Conservation (phyloP, 140 eudicot genomes). For the Anethum foeniculum region DNA sequence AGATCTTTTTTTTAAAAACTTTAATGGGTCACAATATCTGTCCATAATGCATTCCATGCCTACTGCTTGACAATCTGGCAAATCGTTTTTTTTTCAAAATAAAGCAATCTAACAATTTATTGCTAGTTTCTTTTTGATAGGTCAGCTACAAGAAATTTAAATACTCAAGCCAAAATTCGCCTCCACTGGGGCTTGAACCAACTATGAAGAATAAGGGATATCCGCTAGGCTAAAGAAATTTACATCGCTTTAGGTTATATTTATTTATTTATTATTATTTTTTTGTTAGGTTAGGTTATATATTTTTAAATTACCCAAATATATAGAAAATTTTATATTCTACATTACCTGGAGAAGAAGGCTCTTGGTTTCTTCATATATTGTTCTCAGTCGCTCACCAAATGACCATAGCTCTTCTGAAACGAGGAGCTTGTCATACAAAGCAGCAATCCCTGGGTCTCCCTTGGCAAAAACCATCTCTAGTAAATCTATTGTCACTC, state of each 20-base stretch:
- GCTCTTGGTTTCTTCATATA: slow-evolving; percentile 45
- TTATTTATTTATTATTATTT: too few species aligned
- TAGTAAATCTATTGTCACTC: slow-evolving; percentile 72
- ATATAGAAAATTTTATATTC: neutral
- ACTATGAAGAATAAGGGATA: neutral
- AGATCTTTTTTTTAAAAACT: neutral
- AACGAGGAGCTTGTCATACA: slow-evolving; percentile 72
- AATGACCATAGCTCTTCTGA: slow-evolving; percentile 41
- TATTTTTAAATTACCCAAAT: neutral
- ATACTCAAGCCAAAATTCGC: neutral
- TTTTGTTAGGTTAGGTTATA: neutral
- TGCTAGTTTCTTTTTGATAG: neutral
- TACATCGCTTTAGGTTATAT: neutral
- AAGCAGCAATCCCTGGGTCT: slow-evolving; percentile 65
- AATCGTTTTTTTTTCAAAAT: neutral
- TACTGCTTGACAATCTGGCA: neutral
- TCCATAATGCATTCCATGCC: neutral
- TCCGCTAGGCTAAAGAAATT: neutral
- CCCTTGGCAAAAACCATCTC: slow-evolving; percentile 91
- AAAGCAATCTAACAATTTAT: neutral
- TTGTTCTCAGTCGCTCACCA: slow-evolving; percentile 49
- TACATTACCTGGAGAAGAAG: slow-evolving; percentile 51
- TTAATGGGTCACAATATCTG: neutral
- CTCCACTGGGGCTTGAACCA: neutral
- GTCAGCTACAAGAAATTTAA: neutral